Percentiles rank a stretch among this genome's conserved stretches.
Conservation (phyloP, 139 green algal genomes). For the Pycnococcus provasolii region DNA sequence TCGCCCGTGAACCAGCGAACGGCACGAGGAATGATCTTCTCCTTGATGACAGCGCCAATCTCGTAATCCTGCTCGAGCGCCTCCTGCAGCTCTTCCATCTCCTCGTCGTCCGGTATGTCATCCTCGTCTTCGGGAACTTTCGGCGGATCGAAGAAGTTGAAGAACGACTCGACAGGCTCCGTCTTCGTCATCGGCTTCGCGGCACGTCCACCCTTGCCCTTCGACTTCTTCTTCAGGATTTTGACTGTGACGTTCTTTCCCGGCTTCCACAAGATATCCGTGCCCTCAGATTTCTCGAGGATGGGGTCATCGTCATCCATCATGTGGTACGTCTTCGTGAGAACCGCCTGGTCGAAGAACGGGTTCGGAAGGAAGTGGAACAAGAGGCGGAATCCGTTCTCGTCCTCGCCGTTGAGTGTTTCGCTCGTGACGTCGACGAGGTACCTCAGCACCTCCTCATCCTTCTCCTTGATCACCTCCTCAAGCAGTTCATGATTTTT, state of each 20-base stretch:
- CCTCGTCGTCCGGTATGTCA: conserved; percentile 56
- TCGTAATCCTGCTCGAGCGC: conserved; percentile 78
- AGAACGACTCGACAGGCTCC: conserved; percentile 75
- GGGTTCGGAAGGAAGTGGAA: conserved; percentile 66
- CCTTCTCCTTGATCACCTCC: conserved; percentile 66
- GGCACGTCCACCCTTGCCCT: conserved; percentile 52
- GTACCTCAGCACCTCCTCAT: conserved; percentile 70
- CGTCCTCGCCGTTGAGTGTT: conserved; percentile 30
- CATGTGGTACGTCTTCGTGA: conserved; percentile 76
- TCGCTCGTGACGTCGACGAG: conserved; percentile 60
- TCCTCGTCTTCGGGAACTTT: conserved; percentile 66
- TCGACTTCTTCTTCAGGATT: conserved; percentile 92
- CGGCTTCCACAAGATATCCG: conserved; percentile 72
- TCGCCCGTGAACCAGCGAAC: conserved; percentile 87
- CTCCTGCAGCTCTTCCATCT: conserved; percentile 76
- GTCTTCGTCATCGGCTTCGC: conserved; percentile 75
- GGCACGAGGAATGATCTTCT: conserved; percentile 74
- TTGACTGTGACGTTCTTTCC: conserved; percentile 86
- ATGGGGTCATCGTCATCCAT: conserved; percentile 66
- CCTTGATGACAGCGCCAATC: conserved; percentile 48
- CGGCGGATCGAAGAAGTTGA: conserved; percentile 89
- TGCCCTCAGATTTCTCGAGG: conserved; percentile 64
- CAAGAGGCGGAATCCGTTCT: conserved; percentile 24
- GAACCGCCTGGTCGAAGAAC: conserved; percentile 66
- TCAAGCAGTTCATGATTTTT: conserved; percentile 51